Percentiles rank a stretch among this genome's conserved stretches.
These are phyloP conservation scores for Haplosporangium sp. DNA, from an alignment of 371 early-diverging fungal genomes.

Conservation along the genomic window DNA sequence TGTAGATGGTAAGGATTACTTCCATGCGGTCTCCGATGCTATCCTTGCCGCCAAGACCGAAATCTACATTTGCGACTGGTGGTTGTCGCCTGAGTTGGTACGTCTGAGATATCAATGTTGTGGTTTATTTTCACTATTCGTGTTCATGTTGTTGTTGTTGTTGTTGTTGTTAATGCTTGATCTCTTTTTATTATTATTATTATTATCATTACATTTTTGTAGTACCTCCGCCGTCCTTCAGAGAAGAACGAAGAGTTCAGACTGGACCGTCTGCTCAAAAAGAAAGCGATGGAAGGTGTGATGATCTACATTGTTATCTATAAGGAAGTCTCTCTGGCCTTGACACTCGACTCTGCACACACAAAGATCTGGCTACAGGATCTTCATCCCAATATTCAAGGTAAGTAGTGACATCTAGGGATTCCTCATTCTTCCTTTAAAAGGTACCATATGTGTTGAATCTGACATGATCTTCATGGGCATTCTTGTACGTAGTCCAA, in stretches of 20 bases:
- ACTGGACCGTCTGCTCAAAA: constrained; percentile 82
- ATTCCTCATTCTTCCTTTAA: neutral
- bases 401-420: neutral
- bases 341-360: constrained; percentile 84
- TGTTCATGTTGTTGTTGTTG: neutral
- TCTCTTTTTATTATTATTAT: neutral
- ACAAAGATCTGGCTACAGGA: constrained; percentile 83
- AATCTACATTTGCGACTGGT: constrained; percentile 95
- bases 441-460: neutral
- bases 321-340: constrained; percentile 87
- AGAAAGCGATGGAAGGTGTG: constrained; percentile 90
- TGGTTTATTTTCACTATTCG: neutral
- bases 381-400: constrained; percentile 83
- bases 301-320: constrained; percentile 91
- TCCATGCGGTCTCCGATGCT: constrained; percentile 83
- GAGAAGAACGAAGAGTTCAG: constrained; percentile 81
- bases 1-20: constrained; percentile 89
- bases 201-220: constrained; percentile 20
- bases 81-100: constrained; percentile 88
- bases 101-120: constrained; percentile 46
- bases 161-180: neutral
- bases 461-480: neutral
- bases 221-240: constrained; percentile 85
- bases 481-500: constrained; percentile 61
- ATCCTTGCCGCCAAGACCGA: constrained; percentile 77